Conservation (phyloP, 768 basidiomycete species). For the Roridomyces roridus region DNA sequence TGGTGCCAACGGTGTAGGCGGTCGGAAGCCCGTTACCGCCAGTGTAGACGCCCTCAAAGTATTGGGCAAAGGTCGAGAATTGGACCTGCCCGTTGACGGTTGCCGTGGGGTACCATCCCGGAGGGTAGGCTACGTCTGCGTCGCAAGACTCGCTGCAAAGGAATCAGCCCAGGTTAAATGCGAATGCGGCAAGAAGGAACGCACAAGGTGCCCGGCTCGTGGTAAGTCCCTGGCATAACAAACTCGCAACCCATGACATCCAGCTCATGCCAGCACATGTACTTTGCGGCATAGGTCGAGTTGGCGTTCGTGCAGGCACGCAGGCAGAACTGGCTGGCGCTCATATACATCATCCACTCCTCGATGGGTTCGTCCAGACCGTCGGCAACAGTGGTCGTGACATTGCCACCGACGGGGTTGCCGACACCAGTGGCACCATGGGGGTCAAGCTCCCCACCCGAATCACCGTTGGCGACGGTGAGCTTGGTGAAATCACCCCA, state of each 20-base stretch:
- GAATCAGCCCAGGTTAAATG: background rate
- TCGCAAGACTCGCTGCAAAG: constrained; percentile 46
- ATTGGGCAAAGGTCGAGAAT: constrained; percentile 52
- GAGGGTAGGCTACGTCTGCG: constrained; percentile 53
- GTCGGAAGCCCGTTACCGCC: constrained; percentile 31
- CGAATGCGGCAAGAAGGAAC: constrained; percentile 9
- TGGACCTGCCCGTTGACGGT: constrained; percentile 41
- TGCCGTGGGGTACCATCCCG: constrained; percentile 52
- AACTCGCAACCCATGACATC: constrained; percentile 53
- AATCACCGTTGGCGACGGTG: constrained; percentile 45
- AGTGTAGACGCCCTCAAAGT: constrained; percentile 43
- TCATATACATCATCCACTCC: constrained; percentile 48
- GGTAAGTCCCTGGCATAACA: constrained; percentile 54
- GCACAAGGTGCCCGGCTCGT: constrained; percentile 47
- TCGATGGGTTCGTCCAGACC: constrained; percentile 36
- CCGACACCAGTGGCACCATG: constrained; percentile 46
- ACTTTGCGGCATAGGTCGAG: constrained; percentile 46
- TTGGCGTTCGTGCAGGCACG: constrained; percentile 51
- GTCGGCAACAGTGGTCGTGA: constrained; percentile 40
- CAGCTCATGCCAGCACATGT: constrained; percentile 54
- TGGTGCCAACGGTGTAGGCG: constrained; percentile 47
- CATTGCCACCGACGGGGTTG: constrained; percentile 53
- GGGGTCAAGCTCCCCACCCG: constrained; percentile 53
- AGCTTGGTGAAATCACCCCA: constrained; percentile 49
- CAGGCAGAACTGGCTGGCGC: constrained; percentile 45